These are phyloP conservation scores for Saururus chinensis DNA, from an alignment of 164 flowering plant species.

Conservation along the genomic window DNA sequence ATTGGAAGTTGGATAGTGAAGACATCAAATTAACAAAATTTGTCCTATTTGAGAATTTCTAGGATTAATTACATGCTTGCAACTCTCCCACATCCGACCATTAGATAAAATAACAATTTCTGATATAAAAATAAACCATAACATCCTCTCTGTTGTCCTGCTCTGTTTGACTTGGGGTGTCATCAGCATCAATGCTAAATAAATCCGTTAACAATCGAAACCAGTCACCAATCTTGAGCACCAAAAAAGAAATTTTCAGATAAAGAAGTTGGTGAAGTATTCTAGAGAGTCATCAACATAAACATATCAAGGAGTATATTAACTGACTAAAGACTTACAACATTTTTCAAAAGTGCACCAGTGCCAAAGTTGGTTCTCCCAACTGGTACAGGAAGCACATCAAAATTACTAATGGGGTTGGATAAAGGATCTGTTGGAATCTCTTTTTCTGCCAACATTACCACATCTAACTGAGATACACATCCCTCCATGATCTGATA, in stretches of 20 bases:
- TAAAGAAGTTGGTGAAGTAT: too few relatives aligned
- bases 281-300: too few relatives aligned
- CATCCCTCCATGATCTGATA: conserved; percentile 86
- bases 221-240: conserved; percentile 81
- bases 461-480: conserved; percentile 77
- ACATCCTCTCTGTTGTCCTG: conserved; percentile 15
- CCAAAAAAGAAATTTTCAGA: too few relatives aligned
- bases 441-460: conserved; percentile 90
- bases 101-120: too few relatives aligned
- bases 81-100: too few relatives aligned
- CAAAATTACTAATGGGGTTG: conserved; percentile 75
- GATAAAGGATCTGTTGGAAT: conserved; percentile 95
- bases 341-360: conserved; percentile 89
- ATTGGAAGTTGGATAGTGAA: too few relatives aligned
- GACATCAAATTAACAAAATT: too few relatives aligned
- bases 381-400: too few relatives aligned
- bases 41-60: too few relatives aligned
- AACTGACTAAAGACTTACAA: conserved; percentile 35
- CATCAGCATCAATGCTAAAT: conserved; percentile 57
- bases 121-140: too few relatives aligned
- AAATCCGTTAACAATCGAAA: conserved; percentile 82
- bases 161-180: conserved; percentile 20
- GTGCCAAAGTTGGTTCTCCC: conserved; percentile 85
- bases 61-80: too few relatives aligned
- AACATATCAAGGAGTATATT: too few relatives aligned